Base-by-base conservation (phyloP, 192 early-diverging fungal species). In the Gryganskiella cystojenkinii region DNA sequence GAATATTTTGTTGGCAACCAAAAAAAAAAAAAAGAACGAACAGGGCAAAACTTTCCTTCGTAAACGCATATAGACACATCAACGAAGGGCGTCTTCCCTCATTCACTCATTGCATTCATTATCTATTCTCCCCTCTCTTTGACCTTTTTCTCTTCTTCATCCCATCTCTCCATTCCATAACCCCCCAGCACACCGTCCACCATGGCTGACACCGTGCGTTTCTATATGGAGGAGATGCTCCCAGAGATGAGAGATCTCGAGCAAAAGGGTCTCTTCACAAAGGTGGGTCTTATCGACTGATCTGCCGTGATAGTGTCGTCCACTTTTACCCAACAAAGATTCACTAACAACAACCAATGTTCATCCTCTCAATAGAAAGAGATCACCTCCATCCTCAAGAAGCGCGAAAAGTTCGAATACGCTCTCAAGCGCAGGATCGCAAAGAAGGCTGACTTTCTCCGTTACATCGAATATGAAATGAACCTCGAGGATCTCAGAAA, bases 401-500 rank as follows among this genome's bases (percentile, higher is more conserved):
- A 91, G 75, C 89, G 96, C 44, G 94, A 94, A 37, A 89, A 90
- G 60, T 95, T 95, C 61, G 96, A 98, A 75, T 97, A 96, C 65
- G 80, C 91, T 4, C 80, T 98, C 35, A 91, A 94, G 67, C 85
- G 95, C 25, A 91, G 93, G 65, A 90, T 93, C 14, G 78, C 83
- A 7, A 82, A 86, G 30, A 86, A 92, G 51, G 82, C 86, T 13
- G 95, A 98, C 56, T 99, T 89, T 79, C 84, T 99, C 31, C 90
- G 93, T 24, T 95, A 96, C 82, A 95, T 98, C 67, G 93, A 95
- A 61, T 99, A 95, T 83, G 98, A 99, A 72, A 92, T 91, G 82
- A 96, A 95, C 80, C 84, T 98, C 56, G 95, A 98, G 50, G 73
- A 86, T 30, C 80, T 98, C 50, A 87, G 96, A 27, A 86, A 83